Base-by-base conservation (phyloP, 1,284 basidiomycete genomes). In the Cerioporus squamosus region DNA sequence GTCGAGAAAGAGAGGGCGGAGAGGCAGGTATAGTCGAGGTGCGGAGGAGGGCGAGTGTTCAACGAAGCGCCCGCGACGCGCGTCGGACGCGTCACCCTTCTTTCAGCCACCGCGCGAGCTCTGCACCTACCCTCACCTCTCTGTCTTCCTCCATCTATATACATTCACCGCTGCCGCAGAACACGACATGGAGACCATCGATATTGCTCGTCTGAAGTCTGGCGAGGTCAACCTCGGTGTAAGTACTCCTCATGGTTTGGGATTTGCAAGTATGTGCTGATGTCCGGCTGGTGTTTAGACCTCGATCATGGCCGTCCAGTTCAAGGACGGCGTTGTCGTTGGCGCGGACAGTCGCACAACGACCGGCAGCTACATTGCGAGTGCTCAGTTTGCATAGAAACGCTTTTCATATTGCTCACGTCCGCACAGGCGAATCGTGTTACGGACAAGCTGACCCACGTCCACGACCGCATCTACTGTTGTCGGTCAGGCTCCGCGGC, bases 261-360 rank as follows among this genome's bases (percentile, higher is more conserved):
- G 5, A 51, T 17, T 50, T 51, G 8, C 53, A 44, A 47, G 40
- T 56, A 26, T 64, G 52, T 43, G 44, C 36, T 45, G 2, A 24
- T 12, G 33, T 31, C 23, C 26, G 6, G 6, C 46, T 24, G n/a
- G 48, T 36, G 51, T 59, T 62, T 45, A 96, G 92, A 99, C 97
- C 55, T 98, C 97, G 48, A 99, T 99, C 76, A 99, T 99, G 97
- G 97, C 97, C 53, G 97, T 99, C 64, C 93, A 95, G 67, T 99
- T 98, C 80, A 84, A 95, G 44, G 88, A 87, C 42, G 97, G 97
- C 50, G 97, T 99, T 57, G 89, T 99, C 65, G 88, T 99, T 61
- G 97, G 97, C 39, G 97, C 97, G 66, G 97, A 99, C 78, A 93
- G 91, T 81, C 86, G 97, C 59, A 99, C 97, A 61, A 98, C 97